phyloP scores from a whole-genome alignment of 202 grass and related monocot species.

The Dendrocalamus latiflorus region DNA sequence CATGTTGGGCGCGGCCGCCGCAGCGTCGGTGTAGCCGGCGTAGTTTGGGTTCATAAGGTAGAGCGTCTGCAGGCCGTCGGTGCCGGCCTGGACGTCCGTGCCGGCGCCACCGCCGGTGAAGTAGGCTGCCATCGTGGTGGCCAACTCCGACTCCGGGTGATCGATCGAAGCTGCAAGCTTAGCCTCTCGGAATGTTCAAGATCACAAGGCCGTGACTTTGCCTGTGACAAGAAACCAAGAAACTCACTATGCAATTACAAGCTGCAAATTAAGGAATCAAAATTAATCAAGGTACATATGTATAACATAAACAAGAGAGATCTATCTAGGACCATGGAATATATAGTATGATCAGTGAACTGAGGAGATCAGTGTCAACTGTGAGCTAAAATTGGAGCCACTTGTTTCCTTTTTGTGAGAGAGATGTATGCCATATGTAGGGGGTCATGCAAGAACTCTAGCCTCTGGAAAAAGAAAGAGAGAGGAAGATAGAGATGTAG shows the following conservation, averaged over 20 bases:
- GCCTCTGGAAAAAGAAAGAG: background rate
- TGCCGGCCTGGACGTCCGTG: slow-evolving; percentile 55
- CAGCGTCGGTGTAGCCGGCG: slow-evolving; percentile 38
- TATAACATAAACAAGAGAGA: background rate
- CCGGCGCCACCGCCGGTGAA: slow-evolving; percentile 43
- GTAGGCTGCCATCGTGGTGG: slow-evolving; percentile 52
- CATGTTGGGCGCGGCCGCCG: slow-evolving; percentile 49
- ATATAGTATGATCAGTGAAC: background rate
- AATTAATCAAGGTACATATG: background rate
- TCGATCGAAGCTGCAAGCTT: background rate
- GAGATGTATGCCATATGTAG: background rate
- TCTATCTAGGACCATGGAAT: background rate
- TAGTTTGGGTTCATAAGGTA: slow-evolving; percentile 84
- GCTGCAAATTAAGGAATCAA: background rate
- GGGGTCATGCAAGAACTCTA: slow-evolving; percentile 13
- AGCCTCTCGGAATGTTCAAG: background rate
- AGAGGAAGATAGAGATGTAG: slow-evolving; percentile 21
- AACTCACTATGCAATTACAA: background rate
- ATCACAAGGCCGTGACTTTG: background rate
- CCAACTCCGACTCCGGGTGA: background rate
- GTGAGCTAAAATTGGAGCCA: slow-evolving; percentile 18
- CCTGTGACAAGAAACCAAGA: background rate
- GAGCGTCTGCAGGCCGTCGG: slow-evolving; percentile 68
- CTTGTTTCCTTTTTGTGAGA: background rate
- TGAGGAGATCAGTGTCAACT: background rate